Evolutionary conservation across 2,329 filamentous ascomycete species (phyloP).

Genomic region (Trichoderma atroviride): DNA sequence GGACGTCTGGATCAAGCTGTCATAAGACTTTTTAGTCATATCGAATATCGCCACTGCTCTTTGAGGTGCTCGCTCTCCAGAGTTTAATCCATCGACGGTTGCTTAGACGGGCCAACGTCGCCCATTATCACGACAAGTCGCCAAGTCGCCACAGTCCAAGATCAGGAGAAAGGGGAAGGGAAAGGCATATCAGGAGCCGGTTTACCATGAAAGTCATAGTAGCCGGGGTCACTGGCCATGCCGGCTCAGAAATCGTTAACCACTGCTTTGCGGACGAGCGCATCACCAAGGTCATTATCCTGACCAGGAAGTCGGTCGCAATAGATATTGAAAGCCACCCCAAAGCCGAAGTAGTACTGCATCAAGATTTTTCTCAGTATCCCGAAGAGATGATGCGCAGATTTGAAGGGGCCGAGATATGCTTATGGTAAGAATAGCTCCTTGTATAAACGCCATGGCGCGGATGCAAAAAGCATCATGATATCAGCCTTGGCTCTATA

Average conservation of each 20-base stretch:
- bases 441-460: not conserved
- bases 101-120: not conserved
- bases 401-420: slow-evolving; percentile 59
- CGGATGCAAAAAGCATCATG: not conserved
- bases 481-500: not conserved
- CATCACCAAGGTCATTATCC: slow-evolving; percentile 55
- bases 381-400: slow-evolving; percentile 42
- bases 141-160: not conserved
- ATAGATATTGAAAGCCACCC: slow-evolving; percentile 46
- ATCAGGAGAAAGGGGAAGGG: not conserved
- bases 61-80: not conserved
- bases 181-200: not conserved
- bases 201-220: slow-evolving; percentile 61
- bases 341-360: slow-evolving; percentile 55
- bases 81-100: not conserved
- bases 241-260: slow-evolving; percentile 56
- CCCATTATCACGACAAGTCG: not conserved
- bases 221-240: slow-evolving; percentile 60
- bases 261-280: slow-evolving; percentile 52
- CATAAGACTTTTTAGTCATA: not conserved
- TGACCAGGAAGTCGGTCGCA: slow-evolving; percentile 52
- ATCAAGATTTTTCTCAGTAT: slow-evolving; percentile 57
- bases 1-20: slow-evolving; percentile 10
- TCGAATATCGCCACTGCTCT: not conserved
- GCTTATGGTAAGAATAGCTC: slow-evolving; percentile 59